Conservation (phyloP, 352 stramenopile genomes). For the Globisporangium nodosum region DNA sequence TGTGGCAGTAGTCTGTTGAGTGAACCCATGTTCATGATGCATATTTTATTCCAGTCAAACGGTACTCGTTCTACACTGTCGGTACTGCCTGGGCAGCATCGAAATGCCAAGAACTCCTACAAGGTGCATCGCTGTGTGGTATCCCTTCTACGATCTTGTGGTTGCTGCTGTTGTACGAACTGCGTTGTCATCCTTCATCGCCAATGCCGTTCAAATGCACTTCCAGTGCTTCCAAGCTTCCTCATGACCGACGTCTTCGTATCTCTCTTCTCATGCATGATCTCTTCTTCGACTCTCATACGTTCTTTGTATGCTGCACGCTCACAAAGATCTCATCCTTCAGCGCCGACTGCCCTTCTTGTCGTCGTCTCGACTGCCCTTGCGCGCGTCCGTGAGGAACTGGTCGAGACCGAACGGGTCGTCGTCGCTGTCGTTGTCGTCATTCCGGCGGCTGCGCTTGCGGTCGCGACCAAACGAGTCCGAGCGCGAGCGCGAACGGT, state of each 20-base stretch:
- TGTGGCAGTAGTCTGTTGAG: conserved; percentile 7
- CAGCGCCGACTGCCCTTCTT: conserved; percentile 27
- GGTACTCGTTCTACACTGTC: background rate
- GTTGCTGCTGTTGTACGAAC: no score
- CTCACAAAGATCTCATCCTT: background rate
- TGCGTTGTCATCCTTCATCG: no score
- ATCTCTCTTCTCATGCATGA: background rate
- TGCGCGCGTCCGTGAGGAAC: conserved; percentile 75
- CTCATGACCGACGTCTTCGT: background rate
- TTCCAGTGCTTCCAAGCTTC: background rate
- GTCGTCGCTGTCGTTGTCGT: conserved; percentile 39
- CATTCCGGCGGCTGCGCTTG: conserved; percentile 35
- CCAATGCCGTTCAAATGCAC: no score
- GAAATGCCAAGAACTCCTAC: no score
- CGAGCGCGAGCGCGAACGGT: conserved; percentile 33
- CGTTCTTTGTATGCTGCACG: no score
- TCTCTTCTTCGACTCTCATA: background rate
- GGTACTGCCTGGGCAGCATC: background rate
- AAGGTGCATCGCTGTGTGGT: no score
- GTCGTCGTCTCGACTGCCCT: conserved; percentile 19
- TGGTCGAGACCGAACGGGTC: conserved; percentile 85
- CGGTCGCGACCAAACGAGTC: conserved; percentile 28
- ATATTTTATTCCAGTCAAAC: background rate
- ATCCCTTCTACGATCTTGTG: no score
- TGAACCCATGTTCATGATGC: conserved; percentile 1